A percentile compares a stretch with the other conserved stretches of the same genome.
Evolutionary conservation across 495 filamentous ascomycete genomes (phyloP).

Genomic region (Thermothielavioides terrestris): DNA sequence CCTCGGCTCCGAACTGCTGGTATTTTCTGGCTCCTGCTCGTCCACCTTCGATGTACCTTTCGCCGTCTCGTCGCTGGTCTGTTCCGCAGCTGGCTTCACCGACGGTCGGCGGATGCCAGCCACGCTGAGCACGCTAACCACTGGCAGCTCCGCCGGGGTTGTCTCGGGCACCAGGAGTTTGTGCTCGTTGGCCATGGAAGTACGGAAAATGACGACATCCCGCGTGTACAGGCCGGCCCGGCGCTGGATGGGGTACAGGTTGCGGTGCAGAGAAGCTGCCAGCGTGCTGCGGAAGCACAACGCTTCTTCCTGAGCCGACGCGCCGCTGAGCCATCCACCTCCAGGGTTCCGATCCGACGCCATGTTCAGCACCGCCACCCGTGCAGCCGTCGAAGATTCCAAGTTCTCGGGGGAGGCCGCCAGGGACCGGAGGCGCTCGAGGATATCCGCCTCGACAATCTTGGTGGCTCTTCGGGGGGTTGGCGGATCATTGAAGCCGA

Average conservation of each 20-base stretch:
- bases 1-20: too few relatives aligned
- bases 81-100: constrained; percentile 9
- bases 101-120: constrained; percentile 41
- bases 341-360: constrained; percentile 44
- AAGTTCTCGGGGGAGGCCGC: constrained; percentile 7
- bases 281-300: constrained; percentile 59
- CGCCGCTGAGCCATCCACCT: constrained; percentile 48
- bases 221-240: constrained; percentile 47
- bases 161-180: constrained; percentile 25
- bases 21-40: neutral
- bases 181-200: constrained; percentile 33
- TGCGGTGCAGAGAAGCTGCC: constrained; percentile 36
- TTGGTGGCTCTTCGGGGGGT: neutral
- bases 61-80: neutral
- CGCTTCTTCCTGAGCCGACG: constrained; percentile 55
- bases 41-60: too few relatives aligned
- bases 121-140: constrained; percentile 49
- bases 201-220: constrained; percentile 47
- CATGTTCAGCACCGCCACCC: constrained; percentile 53
- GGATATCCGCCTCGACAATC: neutral
- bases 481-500: neutral
- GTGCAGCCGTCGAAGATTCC: constrained; percentile 13
- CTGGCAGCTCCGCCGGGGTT: constrained; percentile 29
- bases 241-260: constrained; percentile 43
- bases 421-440: neutral